Conservation (phyloP, 306 rosid genomes). For the Cucumis cinereus region DNA sequence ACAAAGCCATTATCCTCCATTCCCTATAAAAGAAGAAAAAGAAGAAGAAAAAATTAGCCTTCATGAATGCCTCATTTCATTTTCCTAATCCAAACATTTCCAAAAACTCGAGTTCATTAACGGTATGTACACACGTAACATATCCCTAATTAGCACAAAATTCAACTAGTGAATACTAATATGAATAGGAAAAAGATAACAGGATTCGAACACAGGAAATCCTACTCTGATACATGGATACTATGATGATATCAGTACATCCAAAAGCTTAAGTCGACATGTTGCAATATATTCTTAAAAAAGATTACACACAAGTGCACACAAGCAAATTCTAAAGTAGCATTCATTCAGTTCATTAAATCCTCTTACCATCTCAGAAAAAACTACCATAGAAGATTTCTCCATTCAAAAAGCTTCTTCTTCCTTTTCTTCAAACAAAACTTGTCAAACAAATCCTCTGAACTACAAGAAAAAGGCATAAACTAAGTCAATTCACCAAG, state of each 20-base stretch:
- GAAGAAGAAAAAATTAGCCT: not conserved
- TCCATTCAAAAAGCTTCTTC: slow-evolving; percentile 35
- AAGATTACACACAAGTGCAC: not conserved
- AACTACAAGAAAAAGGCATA: slow-evolving; percentile 1
- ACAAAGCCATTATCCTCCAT: slow-evolving; percentile 50
- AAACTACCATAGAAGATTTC: slow-evolving; percentile 35
- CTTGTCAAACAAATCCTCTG: slow-evolving; percentile 14
- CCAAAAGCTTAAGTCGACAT: not conserved
- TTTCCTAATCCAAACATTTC: not conserved
- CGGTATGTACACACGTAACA: not conserved
- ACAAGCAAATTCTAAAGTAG: not conserved
- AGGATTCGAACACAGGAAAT: not conserved
- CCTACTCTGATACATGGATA: not conserved
- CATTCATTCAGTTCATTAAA: not conserved
- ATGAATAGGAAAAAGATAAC: not conserved
- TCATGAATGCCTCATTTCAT: not conserved
- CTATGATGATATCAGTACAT: not conserved
- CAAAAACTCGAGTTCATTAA: not conserved
- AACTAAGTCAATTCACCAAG: not conserved
- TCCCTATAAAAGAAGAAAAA: slow-evolving; percentile 26
- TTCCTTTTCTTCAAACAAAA: not conserved
- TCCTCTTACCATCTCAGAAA: slow-evolving; percentile 51
- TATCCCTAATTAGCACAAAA: not conserved
- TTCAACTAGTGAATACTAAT: not conserved
- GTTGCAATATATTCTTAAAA: not conserved